Percentiles rank a stretch among this genome's conserved stretches.
Conservation (phyloP, 208 protist genomes). For the Angomonas ambiguus region DNA sequence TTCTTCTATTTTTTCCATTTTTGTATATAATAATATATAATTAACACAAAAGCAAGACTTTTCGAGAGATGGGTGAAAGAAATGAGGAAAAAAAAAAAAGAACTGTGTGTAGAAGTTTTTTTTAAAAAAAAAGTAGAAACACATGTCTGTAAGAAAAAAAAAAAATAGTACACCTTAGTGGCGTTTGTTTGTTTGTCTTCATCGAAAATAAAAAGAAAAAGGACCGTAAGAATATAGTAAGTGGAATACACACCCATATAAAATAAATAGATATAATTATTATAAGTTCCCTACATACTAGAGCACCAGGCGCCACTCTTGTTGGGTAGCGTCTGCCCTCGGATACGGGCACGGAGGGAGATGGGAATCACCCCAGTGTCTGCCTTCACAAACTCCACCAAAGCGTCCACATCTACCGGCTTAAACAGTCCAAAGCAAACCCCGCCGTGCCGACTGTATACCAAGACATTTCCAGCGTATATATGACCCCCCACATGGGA, state of each 20-base stretch:
- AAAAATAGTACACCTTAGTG: too few species aligned
- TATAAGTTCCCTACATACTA: not conserved
- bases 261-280: not conserved
- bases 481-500: conserved; percentile 88
- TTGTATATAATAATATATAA: not conserved
- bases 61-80: conserved; percentile 4
- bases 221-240: not conserved
- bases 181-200: too few species aligned
- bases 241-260: conserved; percentile 5
- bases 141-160: not conserved
- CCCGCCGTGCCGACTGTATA: conserved; percentile 78
- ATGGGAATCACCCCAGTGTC: conserved; percentile 42
- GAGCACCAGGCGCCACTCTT: not conserved
- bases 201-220: conserved; percentile 10
- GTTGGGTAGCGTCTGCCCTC: conserved; percentile 35
- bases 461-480: conserved; percentile 88
- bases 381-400: conserved; percentile 55
- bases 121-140: not conserved
- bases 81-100: not conserved
- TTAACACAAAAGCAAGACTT: not conserved
- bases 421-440: conserved; percentile 88
- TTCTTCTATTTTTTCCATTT: conserved; percentile 32
- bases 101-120: not conserved
- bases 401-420: conserved; percentile 55
- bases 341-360: conserved; percentile 49